Percentiles rank a stretch among this genome's conserved stretches.
Conservation (phyloP, 192 early-diverging fungal species). For the Umbelopsis vinacea region DNA sequence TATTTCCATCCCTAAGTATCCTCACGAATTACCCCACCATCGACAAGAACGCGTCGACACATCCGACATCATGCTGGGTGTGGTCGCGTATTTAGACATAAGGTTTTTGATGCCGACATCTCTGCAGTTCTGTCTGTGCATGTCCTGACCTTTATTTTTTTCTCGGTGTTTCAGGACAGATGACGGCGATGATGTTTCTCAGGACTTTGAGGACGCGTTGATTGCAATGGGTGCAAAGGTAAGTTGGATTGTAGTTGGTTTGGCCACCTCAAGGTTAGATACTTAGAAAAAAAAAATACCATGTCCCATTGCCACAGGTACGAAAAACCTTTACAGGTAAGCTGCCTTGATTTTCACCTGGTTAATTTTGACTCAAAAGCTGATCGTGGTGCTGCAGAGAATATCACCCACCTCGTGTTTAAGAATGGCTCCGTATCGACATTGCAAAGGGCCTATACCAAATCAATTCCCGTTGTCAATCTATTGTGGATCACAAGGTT, state of each 20-base stretch:
- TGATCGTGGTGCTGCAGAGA: constrained; percentile 8
- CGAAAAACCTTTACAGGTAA: constrained; percentile 17
- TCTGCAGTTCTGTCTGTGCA: neutral
- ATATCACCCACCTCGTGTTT: constrained; percentile 35
- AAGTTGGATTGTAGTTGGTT: neutral
- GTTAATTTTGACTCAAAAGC: neutral
- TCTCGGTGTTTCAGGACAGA: constrained; percentile 29
- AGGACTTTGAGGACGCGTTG: constrained; percentile 34
- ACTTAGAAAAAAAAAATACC: neutral
- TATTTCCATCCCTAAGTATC: neutral
- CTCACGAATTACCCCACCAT: neutral
- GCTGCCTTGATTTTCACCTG: neutral
- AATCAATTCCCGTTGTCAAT: constrained; percentile 30
- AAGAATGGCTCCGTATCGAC: constrained; percentile 39
- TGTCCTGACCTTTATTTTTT: neutral
- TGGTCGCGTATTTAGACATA: constrained; percentile 20
- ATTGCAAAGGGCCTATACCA: constrained; percentile 31
- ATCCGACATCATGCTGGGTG: constrained; percentile 7
- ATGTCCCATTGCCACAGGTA: neutral
- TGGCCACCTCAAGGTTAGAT: neutral
- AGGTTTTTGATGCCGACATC: neutral
- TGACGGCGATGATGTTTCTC: constrained; percentile 41
- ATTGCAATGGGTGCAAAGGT: constrained; percentile 41
- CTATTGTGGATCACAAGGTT: constrained; percentile 38
- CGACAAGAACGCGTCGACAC: neutral